Evolutionary conservation across 78 protist genomes (phyloP).

Genomic region (Carpediemonas membranifera): DNA sequence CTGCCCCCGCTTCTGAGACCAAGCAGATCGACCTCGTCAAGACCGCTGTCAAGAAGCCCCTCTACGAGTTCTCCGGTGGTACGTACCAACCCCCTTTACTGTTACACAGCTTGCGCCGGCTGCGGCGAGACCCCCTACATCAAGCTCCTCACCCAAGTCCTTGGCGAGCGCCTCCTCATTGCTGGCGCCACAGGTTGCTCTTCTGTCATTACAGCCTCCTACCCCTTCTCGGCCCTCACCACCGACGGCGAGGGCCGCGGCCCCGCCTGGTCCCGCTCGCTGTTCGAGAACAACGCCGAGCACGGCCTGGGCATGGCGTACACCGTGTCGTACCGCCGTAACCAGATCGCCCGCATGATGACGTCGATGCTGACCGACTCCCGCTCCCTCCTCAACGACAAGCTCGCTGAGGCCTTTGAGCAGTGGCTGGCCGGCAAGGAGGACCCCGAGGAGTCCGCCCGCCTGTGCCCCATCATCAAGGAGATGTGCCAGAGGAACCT

Average conservation of each 20-base stretch:
- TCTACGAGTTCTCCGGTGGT: constrained; percentile 55
- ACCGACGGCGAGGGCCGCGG: constrained; percentile 10
- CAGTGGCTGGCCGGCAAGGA: neutral
- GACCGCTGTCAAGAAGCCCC: constrained; percentile 47
- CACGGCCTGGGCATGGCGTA: constrained; percentile 10
- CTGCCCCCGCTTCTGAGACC: no score
- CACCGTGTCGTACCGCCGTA: neutral
- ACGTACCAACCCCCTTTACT: no score
- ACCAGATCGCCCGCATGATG: neutral
- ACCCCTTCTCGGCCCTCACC: constrained; percentile 3
- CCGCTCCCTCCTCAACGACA: neutral
- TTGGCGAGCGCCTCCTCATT: constrained; percentile 7
- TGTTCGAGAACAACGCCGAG: constrained; percentile 30
- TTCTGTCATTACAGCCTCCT: neutral
- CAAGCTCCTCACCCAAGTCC: constrained; percentile 12
- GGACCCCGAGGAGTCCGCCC: neutral
- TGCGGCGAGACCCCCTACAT: constrained; percentile 7
- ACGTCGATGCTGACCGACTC: neutral
- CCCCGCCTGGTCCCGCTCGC: constrained; percentile 6
- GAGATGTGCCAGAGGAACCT: neutral
- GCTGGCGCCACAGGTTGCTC: constrained; percentile 31
- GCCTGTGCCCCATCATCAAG: neutral
- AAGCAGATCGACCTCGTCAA: constrained; percentile 27
- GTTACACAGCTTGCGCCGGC: constrained; percentile 42
- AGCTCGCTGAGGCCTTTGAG: neutral